phyloP scores from a whole-genome alignment of 495 filamentous ascomycete species.

The Ramalina intermedia region DNA sequence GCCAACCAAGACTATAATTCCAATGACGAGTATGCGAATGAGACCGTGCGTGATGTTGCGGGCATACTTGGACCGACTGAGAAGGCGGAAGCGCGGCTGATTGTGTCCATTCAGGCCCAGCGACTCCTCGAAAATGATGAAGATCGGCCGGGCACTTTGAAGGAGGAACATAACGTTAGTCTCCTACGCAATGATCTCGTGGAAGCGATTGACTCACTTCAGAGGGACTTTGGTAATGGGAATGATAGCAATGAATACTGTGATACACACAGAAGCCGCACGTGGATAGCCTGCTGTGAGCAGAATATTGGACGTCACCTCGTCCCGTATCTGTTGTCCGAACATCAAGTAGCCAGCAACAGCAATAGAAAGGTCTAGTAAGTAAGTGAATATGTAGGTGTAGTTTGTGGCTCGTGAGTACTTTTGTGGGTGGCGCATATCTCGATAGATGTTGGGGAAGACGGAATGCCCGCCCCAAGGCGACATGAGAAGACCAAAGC shows the following conservation, averaged over 20 bases:
- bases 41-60: slow-evolving; percentile 42
- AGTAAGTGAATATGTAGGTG: slow-evolving; percentile 80
- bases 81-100: slow-evolving; percentile 29
- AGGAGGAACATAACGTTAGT: background rate
- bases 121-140: slow-evolving; percentile 69
- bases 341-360: slow-evolving; percentile 86
- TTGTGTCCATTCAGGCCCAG: slow-evolving; percentile 50
- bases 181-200: background rate
- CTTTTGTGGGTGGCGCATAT: slow-evolving; percentile 90
- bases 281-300: slow-evolving; percentile 57
- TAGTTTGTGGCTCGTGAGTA: slow-evolving; percentile 62
- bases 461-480: slow-evolving; percentile 67
- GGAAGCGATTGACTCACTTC: slow-evolving; percentile 40
- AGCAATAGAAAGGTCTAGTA: slow-evolving; percentile 67
- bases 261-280: slow-evolving; percentile 60
- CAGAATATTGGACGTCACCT: slow-evolving; percentile 82
- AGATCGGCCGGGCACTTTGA: slow-evolving; percentile 60
- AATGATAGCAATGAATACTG: slow-evolving; percentile 77
- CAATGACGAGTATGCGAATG: slow-evolving; percentile 44
- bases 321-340: slow-evolving; percentile 68
- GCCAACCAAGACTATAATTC: slow-evolving; percentile 50
- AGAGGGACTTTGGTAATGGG: slow-evolving; percentile 89
- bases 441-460: slow-evolving; percentile 93
- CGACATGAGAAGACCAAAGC: slow-evolving; percentile 86
- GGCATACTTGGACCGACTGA: slow-evolving; percentile 41